Evolutionary conservation across 768 basidiomycete species (phyloP).

Genomic region (Lactifluus piperatus): DNA sequence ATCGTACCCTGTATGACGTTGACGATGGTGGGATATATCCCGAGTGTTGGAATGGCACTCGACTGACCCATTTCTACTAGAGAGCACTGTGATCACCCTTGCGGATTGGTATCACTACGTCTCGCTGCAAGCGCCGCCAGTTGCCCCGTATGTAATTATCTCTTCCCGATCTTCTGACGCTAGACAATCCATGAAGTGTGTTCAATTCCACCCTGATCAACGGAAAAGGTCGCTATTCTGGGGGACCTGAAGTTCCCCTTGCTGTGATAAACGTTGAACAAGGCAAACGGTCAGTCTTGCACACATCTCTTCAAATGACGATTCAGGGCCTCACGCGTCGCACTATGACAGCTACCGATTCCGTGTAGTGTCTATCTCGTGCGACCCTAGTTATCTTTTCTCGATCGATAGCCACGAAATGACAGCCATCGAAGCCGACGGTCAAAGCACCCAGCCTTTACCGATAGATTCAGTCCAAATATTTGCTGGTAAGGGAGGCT

Average conservation of each 20-base stretch:
- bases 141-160: not conserved
- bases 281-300: slow-evolving; percentile 2
- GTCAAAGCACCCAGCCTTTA: slow-evolving; percentile 7
- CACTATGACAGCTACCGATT: slow-evolving; percentile 2
- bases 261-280: slow-evolving; percentile 12
- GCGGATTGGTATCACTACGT: slow-evolving; percentile 22
- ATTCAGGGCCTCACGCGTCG: not conserved
- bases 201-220: slow-evolving; percentile 19
- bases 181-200: slow-evolving; percentile 5
- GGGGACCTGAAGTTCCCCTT: slow-evolving; percentile 2
- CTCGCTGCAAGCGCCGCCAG: not conserved
- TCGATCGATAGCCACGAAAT: slow-evolving; percentile 17
- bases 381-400: slow-evolving; percentile 5
- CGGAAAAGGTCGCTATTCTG: slow-evolving; percentile 13
- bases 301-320: too few species aligned
- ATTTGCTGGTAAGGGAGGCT: not conserved
- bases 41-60: too few species aligned
- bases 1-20: slow-evolving; percentile 21
- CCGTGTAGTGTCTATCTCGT: slow-evolving; percentile 8
- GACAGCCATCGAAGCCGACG: slow-evolving; percentile 21
- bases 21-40: slow-evolving; percentile 21
- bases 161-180: not conserved
- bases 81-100: slow-evolving; percentile 22
- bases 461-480: slow-evolving; percentile 9
- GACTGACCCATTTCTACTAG: not conserved